Conservation (phyloP, 139 green algal species). For the Picochlorum sp. region DNA sequence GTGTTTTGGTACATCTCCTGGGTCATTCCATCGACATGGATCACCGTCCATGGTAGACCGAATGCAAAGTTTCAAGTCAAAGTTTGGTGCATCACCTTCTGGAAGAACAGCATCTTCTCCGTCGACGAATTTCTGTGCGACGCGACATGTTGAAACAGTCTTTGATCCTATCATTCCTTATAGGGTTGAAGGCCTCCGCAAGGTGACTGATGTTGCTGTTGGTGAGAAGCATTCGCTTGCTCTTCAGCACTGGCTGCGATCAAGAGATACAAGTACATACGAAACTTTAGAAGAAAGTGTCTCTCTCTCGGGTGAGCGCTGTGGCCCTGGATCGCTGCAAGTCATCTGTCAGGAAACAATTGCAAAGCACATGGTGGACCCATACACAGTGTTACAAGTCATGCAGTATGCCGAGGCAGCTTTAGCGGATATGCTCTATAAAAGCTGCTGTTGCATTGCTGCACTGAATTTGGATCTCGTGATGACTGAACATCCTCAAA, state of each 20-base stretch:
- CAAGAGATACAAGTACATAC: neutral
- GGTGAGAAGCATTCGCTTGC: slow-evolving; percentile 88
- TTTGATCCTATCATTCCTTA: slow-evolving; percentile 8
- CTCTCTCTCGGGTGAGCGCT: neutral
- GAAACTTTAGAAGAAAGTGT: neutral
- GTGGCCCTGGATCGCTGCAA: slow-evolving; percentile 40
- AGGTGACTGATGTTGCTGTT: slow-evolving; percentile 49
- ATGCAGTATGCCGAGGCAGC: slow-evolving; percentile 73
- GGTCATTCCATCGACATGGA: neutral
- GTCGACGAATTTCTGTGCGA: neutral
- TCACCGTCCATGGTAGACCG: neutral
- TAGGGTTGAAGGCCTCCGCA: slow-evolving; percentile 54
- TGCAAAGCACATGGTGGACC: slow-evolving; percentile 61
- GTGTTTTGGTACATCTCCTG: neutral
- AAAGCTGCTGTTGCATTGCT: slow-evolving; percentile 55
- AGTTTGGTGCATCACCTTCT: neutral
- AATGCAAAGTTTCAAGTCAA: neutral
- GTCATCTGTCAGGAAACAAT: slow-evolving; percentile 61
- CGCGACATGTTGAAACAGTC: neutral
- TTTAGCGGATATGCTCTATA: slow-evolving; percentile 48
- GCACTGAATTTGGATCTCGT: slow-evolving; percentile 67
- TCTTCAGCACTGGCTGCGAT: slow-evolving; percentile 52
- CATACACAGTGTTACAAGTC: slow-evolving; percentile 55
- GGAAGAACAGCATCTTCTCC: neutral
- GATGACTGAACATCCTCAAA: slow-evolving; percentile 42